phyloP scores from a whole-genome alignment of 164 flowering plant genomes.

The Cinnamomum chago region DNA sequence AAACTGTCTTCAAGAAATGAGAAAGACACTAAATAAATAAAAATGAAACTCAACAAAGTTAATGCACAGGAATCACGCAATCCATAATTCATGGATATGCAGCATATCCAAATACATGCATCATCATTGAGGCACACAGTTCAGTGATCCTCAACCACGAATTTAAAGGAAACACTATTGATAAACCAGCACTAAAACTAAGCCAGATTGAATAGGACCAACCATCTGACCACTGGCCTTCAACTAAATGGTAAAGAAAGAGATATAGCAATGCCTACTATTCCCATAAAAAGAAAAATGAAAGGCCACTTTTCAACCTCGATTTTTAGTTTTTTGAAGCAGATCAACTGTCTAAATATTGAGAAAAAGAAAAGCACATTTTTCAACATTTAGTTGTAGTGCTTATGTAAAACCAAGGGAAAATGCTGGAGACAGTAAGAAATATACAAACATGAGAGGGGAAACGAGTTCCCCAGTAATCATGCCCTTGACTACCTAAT shows the following conservation, averaged over 20 bases:
- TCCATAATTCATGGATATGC: neutral
- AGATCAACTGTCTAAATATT: too few relatives aligned
- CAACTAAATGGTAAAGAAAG: neutral
- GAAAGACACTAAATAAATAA: too few relatives aligned
- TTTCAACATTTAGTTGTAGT: too few relatives aligned
- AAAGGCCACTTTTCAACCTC: neutral
- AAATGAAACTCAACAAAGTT: neutral
- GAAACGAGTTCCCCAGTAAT: neutral
- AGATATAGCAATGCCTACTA: neutral
- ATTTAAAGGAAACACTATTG: too few relatives aligned
- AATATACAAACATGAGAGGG: neutral
- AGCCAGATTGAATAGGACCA: too few relatives aligned
- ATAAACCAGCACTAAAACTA: too few relatives aligned
- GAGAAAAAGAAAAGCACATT: too few relatives aligned
- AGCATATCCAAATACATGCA: neutral
- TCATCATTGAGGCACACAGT: neutral
- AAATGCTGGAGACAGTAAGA: neutral
- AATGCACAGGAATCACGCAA: neutral
- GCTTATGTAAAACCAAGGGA: too few relatives aligned
- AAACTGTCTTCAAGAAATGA: neutral
- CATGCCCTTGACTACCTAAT: neutral
- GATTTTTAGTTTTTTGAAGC: too few relatives aligned
- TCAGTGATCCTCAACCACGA: neutral
- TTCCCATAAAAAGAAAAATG: neutral
- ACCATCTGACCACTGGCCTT: neutral